Evolutionary conservation across 495 filamentous ascomycete genomes (phyloP), one percentile per base, ranked within the genome.

Genomic region (Rostrohypoxylon terebratum): DNA sequence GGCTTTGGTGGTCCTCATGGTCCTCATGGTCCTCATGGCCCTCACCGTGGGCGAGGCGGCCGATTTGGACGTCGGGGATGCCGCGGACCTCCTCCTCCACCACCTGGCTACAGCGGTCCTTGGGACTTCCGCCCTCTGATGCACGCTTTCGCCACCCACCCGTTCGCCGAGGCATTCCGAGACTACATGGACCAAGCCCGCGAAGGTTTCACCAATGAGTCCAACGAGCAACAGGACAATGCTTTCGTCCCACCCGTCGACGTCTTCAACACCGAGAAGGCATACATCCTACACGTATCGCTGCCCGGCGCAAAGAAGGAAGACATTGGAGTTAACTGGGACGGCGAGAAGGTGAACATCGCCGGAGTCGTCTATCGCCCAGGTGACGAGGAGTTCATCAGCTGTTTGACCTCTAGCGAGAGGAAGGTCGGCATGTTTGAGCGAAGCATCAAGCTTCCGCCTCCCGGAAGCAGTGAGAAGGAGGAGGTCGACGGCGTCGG

Each of bases 251-350:
- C 93, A 4, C 84, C 87, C 3, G 84, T 89, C 55, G 92, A 95
- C 68, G 81, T 94, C 63, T 95, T 94, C 82, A 86, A 90, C 76
- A 91, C 90, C 10, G 79, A 85, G 33, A 80, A 81, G 50, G 79
- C 82, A 51, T 94, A 87, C 75, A 81, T 91, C 11, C 77, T 95
- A 20, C 92, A 95, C 75, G 78, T 93, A 45, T 90, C 92, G 1
- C 80, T 95, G 0, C 90, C 93, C 1, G 93, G 93, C 16, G 92
- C 90, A 6, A 89, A 89, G 80, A 94, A 93, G 76, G 86, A 91
- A 68, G 92, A 96, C 76, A 82, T 95, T 14, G 90, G 85, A 53
- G 88, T 96, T 38, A 89, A 89, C 77, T 96, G 89, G 82, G 90
- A 94, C 73, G 83, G 87, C 2, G 88, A 92, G 6, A 88, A 89